A percentile compares a stretch with the other conserved stretches of the same genome.
Evolutionary conservation across 352 stramenopile species (phyloP).

Genomic region (Phytopythium chamaehyphon): DNA sequence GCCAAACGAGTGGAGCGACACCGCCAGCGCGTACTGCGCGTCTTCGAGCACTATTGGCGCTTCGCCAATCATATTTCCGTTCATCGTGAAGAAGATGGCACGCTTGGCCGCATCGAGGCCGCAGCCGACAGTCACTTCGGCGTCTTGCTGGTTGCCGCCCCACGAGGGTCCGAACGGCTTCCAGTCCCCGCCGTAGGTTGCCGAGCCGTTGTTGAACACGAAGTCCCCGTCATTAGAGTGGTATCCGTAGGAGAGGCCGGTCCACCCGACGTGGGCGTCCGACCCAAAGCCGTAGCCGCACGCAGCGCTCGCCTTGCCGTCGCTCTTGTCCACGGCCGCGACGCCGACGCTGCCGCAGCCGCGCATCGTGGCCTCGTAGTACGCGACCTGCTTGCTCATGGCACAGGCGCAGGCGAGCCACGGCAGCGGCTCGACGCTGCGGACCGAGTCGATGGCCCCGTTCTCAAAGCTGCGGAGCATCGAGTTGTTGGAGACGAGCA

Average conservation of each 20-base stretch:
- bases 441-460: constrained; percentile 69
- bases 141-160: constrained; percentile 32
- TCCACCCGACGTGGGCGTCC: constrained; percentile 80
- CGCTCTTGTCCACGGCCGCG: constrained; percentile 46
- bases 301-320: neutral
- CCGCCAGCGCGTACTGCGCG: constrained; percentile 63
- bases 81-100: constrained; percentile 78
- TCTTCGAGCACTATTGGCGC: constrained; percentile 36
- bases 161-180: constrained; percentile 64
- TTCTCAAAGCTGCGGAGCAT: constrained; percentile 75
- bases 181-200: constrained; percentile 68
- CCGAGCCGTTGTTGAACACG: constrained; percentile 73
- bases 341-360: constrained; percentile 77
- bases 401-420: constrained; percentile 51
- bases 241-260: constrained; percentile 77
- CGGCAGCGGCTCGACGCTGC: constrained; percentile 41
- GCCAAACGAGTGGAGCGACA: constrained; percentile 76
- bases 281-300: constrained; percentile 76
- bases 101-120: constrained; percentile 52
- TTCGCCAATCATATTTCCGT: constrained; percentile 58
- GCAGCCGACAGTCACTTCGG: constrained; percentile 61
- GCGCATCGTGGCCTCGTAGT: constrained; percentile 77
- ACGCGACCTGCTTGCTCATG: constrained; percentile 49
- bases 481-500: constrained; percentile 73
- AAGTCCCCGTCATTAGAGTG: constrained; percentile 86